These are phyloP conservation scores for Amphibolis antarctica DNA, from an alignment of 106 monocot genomes.

Conservation along the genomic window DNA sequence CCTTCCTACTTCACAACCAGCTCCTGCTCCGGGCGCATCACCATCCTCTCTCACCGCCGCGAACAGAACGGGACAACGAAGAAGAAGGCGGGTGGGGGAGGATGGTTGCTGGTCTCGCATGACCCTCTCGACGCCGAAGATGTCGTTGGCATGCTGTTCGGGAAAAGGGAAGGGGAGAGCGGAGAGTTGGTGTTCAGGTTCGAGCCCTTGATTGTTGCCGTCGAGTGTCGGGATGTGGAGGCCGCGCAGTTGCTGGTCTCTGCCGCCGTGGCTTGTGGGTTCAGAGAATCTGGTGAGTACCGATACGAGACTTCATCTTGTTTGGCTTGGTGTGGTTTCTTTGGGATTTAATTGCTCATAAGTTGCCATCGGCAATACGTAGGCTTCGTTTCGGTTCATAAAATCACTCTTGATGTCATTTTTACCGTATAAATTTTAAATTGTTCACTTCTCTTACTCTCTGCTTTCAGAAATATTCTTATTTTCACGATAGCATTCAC, in stretches of 20 bases:
- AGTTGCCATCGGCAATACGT: too few species aligned
- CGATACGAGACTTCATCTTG: too few species aligned
- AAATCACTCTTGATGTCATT: too few species aligned
- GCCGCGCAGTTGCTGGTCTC: conserved; percentile 53
- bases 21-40: conserved; percentile 94
- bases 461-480: too few species aligned
- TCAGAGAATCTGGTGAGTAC: conserved; percentile 73
- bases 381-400: too few species aligned
- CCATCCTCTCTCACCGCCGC: conserved; percentile 48
- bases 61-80: conserved; percentile 9
- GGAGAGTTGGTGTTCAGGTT: conserved; percentile 62
- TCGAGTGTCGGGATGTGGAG: conserved; percentile 50
- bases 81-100: conserved; percentile 83
- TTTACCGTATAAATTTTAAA: too few species aligned
- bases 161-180: not conserved
- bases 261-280: conserved; percentile 52
- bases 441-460: too few species aligned
- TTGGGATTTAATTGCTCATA: too few species aligned
- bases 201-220: conserved; percentile 73
- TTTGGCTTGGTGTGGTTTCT: too few species aligned
- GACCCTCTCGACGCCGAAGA: conserved; percentile 50
- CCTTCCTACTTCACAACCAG: conserved; percentile 83
- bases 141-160: conserved; percentile 38
- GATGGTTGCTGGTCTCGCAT: conserved; percentile 70
- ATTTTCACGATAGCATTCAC: too few species aligned